phyloP scores from a whole-genome alignment of 2,329 filamentous ascomycete species.

The Allantophomopsis cytisporea region DNA sequence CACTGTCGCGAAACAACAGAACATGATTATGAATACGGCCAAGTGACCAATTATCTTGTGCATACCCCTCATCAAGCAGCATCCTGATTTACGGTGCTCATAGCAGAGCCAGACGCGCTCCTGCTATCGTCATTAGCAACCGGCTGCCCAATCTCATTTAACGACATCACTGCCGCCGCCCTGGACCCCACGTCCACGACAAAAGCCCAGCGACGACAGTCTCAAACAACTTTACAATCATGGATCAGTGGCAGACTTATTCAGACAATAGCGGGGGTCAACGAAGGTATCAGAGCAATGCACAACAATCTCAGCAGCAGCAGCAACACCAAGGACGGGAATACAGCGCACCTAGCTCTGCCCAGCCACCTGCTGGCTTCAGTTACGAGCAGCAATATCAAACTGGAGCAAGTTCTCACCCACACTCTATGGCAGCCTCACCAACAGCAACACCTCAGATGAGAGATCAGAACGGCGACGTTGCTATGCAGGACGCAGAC shows the following conservation, averaged over 20 bases:
- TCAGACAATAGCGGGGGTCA: conserved; percentile 48
- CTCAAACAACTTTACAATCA: conserved; percentile 19
- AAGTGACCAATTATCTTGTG: too few relatives aligned
- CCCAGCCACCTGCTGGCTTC: conserved; percentile 43
- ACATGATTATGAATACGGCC: too few relatives aligned
- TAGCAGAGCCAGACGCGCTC: too few relatives aligned
- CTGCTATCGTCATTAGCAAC: too few relatives aligned
- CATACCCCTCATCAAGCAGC: too few relatives aligned
- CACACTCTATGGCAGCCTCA: conserved; percentile 41
- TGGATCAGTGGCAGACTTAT: conserved; percentile 59
- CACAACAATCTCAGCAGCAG: conserved; percentile 29
- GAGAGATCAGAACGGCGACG: conserved; percentile 62
- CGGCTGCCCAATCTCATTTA: too few relatives aligned
- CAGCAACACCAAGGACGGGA: conserved; percentile 15
- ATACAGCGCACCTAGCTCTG: conserved; percentile 22
- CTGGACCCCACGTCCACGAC: too few relatives aligned
- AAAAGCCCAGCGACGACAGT: conserved; percentile 1
- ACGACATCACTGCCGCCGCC: too few relatives aligned
- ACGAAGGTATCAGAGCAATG: conserved; percentile 47
- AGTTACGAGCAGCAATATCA: conserved; percentile 54
- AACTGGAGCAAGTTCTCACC: conserved; percentile 25
- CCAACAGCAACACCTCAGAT: conserved; percentile 42
- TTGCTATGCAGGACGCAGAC: conserved; percentile 82
- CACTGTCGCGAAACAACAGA: too few relatives aligned
- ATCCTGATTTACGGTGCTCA: too few relatives aligned